Evolutionary conservation across 257 asterid genomes (phyloP), one percentile per base, ranked within the genome.

Genomic region (Nicotiana undulata): DNA sequence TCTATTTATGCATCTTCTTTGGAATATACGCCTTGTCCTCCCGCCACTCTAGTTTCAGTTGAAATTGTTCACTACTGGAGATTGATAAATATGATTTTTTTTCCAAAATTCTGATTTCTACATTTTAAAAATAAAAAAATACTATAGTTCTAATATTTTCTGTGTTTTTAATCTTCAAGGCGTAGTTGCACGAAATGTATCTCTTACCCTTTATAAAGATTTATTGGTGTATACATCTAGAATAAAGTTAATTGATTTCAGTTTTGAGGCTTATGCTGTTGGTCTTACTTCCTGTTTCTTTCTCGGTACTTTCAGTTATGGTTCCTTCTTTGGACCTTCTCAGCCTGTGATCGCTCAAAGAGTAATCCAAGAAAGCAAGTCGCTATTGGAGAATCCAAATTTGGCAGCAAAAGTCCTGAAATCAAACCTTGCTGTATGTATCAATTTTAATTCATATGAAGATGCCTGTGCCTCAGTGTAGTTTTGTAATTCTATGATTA

Each of bases 251-350:
- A 11, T 63, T 20, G 52, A 28, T 40, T 40, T 76, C 49, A 9
- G 34, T 70, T 22, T 40, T 24, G 51, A 76, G 7, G 59, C 28
- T 60, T 31, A 3, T 26, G 64, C 63, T 32, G 22, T 51, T 56
- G 6, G 15, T 75, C 20, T 77, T 8, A 58, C 12, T 34, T 76
- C 51, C 37, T 29, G 31, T 58, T 83, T 60, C 44, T 84, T 52
- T 85, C 63, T 17, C 32, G 66, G 51, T 34, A 20, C 63, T 76
- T 80, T 85, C 92, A 96, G 99, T 82, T 94, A 83, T 84, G 99
- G 99, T 63, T 91, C 98, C 79, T 96, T 96, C 86, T 96, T 96
- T 85, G 99, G 99, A 74, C 97, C 98, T 79, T 92, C 98, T 13
- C 95, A 89, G 84, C 98, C 98, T 15, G 90, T 90, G 81, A 96